A percentile compares a stretch with the other conserved stretches of the same genome.
Conservation (phyloP, 2,329 filamentous ascomycete species). For the Aspergillus novofumigatus region DNA sequence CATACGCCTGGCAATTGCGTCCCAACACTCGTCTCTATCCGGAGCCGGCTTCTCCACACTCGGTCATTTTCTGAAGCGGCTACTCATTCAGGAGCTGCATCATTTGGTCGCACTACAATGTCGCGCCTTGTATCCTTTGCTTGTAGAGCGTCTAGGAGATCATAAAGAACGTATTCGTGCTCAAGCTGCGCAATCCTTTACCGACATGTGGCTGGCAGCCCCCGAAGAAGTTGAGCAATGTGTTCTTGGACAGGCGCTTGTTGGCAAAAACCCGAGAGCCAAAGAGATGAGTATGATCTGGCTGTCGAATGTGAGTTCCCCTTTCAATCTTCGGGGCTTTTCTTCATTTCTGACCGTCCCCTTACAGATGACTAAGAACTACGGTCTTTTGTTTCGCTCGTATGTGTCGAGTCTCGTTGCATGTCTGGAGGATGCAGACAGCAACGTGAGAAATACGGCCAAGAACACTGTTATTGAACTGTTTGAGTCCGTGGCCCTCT, state of each 20-base stretch:
- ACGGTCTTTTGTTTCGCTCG: slow-evolving; percentile 72
- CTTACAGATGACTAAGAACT: slow-evolving; percentile 70
- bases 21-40: slow-evolving; percentile 71
- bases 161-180: slow-evolving; percentile 78
- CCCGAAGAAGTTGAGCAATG: slow-evolving; percentile 72
- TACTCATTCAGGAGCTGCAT: slow-evolving; percentile 79
- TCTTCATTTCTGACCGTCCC: slow-evolving; percentile 5
- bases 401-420: slow-evolving; percentile 83
- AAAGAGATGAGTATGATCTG: slow-evolving; percentile 84
- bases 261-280: slow-evolving; percentile 73
- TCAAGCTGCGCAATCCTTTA: slow-evolving; percentile 69
- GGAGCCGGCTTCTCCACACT: slow-evolving; percentile 84
- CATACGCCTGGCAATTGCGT: slow-evolving; percentile 68
- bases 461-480: slow-evolving; percentile 81
- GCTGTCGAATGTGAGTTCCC: slow-evolving; percentile 64
- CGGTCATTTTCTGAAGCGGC: slow-evolving; percentile 78
- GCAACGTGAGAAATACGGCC: slow-evolving; percentile 77
- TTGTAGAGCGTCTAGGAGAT: slow-evolving; percentile 83
- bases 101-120: slow-evolving; percentile 65
- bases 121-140: slow-evolving; percentile 64
- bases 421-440: slow-evolving; percentile 84
- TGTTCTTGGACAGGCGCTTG: slow-evolving; percentile 73
- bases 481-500: slow-evolving; percentile 58
- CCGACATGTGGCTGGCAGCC: slow-evolving; percentile 69
- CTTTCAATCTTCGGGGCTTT: slow-evolving; percentile 1